Evolutionary conservation across 495 filamentous ascomycete genomes (phyloP), one percentile per base, ranked within the genome.

Genomic region (Xeromyces bisporus): DNA sequence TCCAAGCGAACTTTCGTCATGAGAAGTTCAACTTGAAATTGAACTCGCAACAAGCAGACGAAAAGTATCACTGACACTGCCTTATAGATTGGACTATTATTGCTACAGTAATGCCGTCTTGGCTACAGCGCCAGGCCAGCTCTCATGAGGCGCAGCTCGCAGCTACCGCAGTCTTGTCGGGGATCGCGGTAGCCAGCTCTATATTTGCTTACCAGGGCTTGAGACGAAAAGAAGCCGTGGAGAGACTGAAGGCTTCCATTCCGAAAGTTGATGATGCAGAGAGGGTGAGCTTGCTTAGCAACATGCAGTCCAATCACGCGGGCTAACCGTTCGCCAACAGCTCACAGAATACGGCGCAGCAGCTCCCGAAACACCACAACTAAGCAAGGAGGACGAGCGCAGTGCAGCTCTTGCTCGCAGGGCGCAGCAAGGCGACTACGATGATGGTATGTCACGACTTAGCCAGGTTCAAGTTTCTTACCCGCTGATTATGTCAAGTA

Each of bases 381-480:
- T 64, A 17, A 72, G 58, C 42, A 78, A 76, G 41, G 83, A 94
- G 52, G 84, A 93, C 50, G 66, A 80, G 39, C 69, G 75, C 43
- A 76, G 73, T 54, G 67, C 72, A 23, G 65, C 71, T 18, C 69
- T 96, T 20, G 86, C 87, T 20, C 64, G 69, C 18, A 70, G 83
- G 43, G 89, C 85, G 7, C 75, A 81, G 32, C 63, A 70, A 29
- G 89, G 89, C 16, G 84, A 93, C 53, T 96, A 89, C 47, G 83
- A 94, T 60, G 80, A 94, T 50, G 77, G 75, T 78, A 55, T 20
- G 25, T 15, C 5, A 26, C 18, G n/a, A 4, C 25, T 14, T 15
- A 13, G n/a, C 18, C 6, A 15, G 14, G 4, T 27, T 27, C n/a
- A 14, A 5, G 6, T 27, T 14, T 27, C 11, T 28, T 11, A 7